Base-by-base conservation (phyloP, 78 protist species). In the Neovahlkampfia damariscottae region DNA sequence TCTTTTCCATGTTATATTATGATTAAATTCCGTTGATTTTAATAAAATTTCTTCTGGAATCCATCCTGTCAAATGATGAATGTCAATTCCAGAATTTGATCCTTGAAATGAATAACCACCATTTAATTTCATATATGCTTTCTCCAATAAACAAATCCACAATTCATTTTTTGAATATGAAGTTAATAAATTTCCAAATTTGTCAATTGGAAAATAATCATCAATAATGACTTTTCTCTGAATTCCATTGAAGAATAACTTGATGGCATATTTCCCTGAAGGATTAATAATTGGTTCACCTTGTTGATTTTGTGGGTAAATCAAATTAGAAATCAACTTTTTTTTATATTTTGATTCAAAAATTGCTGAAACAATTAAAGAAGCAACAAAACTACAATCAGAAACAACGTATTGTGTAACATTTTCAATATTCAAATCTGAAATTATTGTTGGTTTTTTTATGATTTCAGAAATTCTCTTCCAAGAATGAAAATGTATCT, bases 371-470 rank as follows among this genome's bases (percentile, higher is more conserved):
- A 69, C 72, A n/a, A n/a, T 69, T 69, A 69, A 69, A 38, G 72
- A n/a, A n/a, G 70, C n/a, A n/a, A 69, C 70, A 69, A 69, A 69
- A 19, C 68, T n/a, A 19, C 72, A 69, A 19, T 69, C 72, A 19
- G 70, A 19, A 19, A 69, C 72, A 19, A 69, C 38, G n/a, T 19
- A 69, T 19, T 69, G 72, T 34, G 72, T 69, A 69, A 69, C 19
- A 69, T 19, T 69, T 19, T 69, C 19, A 19, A 19, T 19, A n/a
- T 19, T n/a, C 19, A n/a, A n/a, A 69, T n/a, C 19, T 19, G 19
- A n/a, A n/a, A 69, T n/a, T 19, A 69, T 69, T 19, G 19, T 19
- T 69, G 38, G 70, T 19, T 34, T 19, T 69, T 19, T 69, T 19
- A n/a, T 69, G 19, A 38, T 34, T 38, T 38, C 19, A 69, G 19